Base-by-base conservation (phyloP, 306 rosid species). In the Citrullus amarus region DNA sequence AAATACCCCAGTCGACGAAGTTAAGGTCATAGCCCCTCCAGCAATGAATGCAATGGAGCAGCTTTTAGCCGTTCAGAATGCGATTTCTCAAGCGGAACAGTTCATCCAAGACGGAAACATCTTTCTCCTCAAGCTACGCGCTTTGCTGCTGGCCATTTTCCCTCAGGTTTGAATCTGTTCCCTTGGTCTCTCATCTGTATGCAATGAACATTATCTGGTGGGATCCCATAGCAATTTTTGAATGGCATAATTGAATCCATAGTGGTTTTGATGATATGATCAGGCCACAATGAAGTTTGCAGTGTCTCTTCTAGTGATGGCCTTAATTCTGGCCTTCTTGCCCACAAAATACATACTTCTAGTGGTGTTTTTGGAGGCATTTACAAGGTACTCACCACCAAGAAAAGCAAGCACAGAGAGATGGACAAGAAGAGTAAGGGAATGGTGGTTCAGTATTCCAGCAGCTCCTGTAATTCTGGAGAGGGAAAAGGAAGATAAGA, bases 391-490 rank as follows among this genome's bases (percentile, higher is more conserved):
- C 87, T 93, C 98, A 3, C 93, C 99, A 2, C 84, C 86, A 4
- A 88, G 99, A 78, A 88, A 82, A 86, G 79, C 93, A 41, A 85
- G 90, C 96, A 91, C 98, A 0, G 99, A 96, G 85, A 90, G 86
- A 84, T 90, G 83, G 84, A 80, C 46, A 43, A 89, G 99, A 82
- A 91, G 99, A 71, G 55, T 93, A 66, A 86, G 91, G 82, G 99
- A 96, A 76, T 96, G 99, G 99, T 93, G 99, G 99, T 90, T 90
- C 88, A 93, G 99, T 87, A 87, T 96, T 81, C 99, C 99, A 1
- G 99, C 99, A 4, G 99, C 99, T 79, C 99, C 99, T 39, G 98
- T 96, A 72, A 44, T 88, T 58, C 91, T 96, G 53, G 98, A 93
- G 69, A 90, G 83, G 86, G 98, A 89, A 59, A 91, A 84, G 30